Evolutionary conservation across 306 rosid genomes (phyloP).

Genomic region (Pyrus betulifolia): DNA sequence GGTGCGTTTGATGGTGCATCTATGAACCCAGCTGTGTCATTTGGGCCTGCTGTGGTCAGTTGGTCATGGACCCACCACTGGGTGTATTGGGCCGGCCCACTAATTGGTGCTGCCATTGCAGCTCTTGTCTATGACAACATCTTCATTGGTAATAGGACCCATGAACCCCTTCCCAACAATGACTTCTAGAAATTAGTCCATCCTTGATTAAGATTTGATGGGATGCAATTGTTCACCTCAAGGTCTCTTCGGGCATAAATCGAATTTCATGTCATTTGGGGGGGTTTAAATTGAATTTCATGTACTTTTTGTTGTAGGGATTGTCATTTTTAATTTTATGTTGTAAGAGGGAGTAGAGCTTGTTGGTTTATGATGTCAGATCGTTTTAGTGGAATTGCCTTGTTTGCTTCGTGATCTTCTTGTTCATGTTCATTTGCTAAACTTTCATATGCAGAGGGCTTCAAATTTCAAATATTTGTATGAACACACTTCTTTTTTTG

Average conservation of each 20-base stretch:
- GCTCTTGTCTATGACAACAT: constrained; percentile 59
- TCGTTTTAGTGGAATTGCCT: neutral
- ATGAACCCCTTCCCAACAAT: constrained; percentile 36
- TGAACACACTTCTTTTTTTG: too few species aligned
- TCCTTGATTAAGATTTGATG: neutral
- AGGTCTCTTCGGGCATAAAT: neutral
- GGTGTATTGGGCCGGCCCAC: constrained; percentile 76
- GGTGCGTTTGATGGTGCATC: constrained; percentile 87
- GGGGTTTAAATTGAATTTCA: neutral
- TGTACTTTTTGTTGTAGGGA: neutral
- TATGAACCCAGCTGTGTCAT: constrained; percentile 78
- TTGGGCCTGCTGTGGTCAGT: constrained; percentile 70
- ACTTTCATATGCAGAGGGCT: neutral
- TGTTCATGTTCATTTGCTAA: neutral
- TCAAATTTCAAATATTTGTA: neutral
- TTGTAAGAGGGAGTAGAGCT: neutral
- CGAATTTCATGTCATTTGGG: neutral
- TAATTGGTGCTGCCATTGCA: constrained; percentile 54
- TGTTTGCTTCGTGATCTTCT: neutral
- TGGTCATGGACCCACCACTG: constrained; percentile 63
- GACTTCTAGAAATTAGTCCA: constrained; percentile 28
- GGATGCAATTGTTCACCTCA: neutral
- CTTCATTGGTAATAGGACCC: constrained; percentile 46
- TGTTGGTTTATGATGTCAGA: neutral
- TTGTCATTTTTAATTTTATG: neutral